phyloP scores from a whole-genome alignment of 192 early-diverging fungal species.

The Coemansia sp. region DNA sequence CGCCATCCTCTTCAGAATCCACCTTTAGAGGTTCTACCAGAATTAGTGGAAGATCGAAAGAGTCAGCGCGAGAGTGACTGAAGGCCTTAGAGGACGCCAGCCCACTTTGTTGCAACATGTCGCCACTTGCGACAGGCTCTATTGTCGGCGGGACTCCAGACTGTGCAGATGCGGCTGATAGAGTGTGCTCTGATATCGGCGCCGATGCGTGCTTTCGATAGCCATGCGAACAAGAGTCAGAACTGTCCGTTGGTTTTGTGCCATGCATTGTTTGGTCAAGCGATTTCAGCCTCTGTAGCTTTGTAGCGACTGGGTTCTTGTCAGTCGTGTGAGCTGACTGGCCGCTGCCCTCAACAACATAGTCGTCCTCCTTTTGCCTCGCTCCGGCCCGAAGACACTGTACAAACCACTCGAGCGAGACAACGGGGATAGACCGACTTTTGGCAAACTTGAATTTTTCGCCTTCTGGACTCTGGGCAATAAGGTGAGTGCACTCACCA shows the following conservation, averaged over 20 bases:
- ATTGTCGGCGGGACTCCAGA: background rate
- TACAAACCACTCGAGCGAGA: constrained; percentile 43
- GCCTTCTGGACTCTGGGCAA: constrained; percentile 21
- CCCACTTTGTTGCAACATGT: background rate
- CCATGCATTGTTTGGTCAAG: background rate
- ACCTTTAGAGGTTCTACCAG: background rate
- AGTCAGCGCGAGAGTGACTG: constrained; percentile 2
- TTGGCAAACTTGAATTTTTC: constrained; percentile 52
- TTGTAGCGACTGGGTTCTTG: background rate
- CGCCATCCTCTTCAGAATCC: constrained; percentile 6
- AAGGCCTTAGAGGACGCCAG: background rate
- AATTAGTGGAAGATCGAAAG: constrained; percentile 4
- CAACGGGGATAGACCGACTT: constrained; percentile 27
- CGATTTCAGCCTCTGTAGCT: background rate
- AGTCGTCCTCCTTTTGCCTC: constrained; percentile 31
- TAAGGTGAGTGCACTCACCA: constrained; percentile 46
- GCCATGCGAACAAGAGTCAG: background rate
- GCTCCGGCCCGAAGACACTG: constrained; percentile 23
- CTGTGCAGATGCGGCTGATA: background rate
- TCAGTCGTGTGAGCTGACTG: background rate
- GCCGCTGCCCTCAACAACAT: background rate
- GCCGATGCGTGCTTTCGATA: background rate
- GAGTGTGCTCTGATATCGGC: background rate
- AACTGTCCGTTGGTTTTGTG: background rate
- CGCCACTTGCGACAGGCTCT: background rate